A percentile compares a stretch with the other conserved stretches of the same genome.
Evolutionary conservation across 1,284 basidiomycete genomes (phyloP).

Genomic region (Malassezia arunalokei): DNA sequence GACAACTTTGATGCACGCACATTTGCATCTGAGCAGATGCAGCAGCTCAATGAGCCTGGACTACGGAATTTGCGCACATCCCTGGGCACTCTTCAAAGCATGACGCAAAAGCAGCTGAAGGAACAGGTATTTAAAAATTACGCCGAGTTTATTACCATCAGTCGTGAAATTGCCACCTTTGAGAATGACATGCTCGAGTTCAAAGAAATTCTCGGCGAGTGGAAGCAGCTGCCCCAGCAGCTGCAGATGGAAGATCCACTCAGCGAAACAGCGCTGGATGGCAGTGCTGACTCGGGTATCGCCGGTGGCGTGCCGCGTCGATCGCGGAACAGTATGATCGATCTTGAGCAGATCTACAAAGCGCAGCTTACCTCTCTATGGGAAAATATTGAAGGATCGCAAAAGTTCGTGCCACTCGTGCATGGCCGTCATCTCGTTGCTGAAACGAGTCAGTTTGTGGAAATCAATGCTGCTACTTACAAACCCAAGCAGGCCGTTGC

Average conservation of each 20-base stretch:
- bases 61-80: slow-evolving; percentile 23
- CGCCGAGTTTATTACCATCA: slow-evolving; percentile 86
- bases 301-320: slow-evolving; percentile 12
- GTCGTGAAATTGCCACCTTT: slow-evolving; percentile 87
- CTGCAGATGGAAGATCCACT: slow-evolving; percentile 32
- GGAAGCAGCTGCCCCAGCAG: slow-evolving; percentile 51
- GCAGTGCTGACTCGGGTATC: neutral
- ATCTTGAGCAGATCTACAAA: slow-evolving; percentile 82
- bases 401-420: slow-evolving; percentile 80
- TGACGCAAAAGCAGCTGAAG: slow-evolving; percentile 34
- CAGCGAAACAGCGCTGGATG: slow-evolving; percentile 8
- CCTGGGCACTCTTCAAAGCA: slow-evolving; percentile 21
- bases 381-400: slow-evolving; percentile 82
- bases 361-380: slow-evolving; percentile 85
- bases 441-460: slow-evolving; percentile 70
- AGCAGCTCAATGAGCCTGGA: slow-evolving; percentile 30
- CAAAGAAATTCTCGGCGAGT: slow-evolving; percentile 83
- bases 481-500: slow-evolving; percentile 75
- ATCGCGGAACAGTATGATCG: slow-evolving; percentile 46
- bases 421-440: slow-evolving; percentile 79
- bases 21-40: slow-evolving; percentile 28
- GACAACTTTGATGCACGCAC: slow-evolving; percentile 38
- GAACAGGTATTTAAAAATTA: slow-evolving; percentile 52
- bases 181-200: slow-evolving; percentile 97
- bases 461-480: slow-evolving; percentile 88